Evolutionary conservation across 176 grass and related monocot genomes (phyloP).

Genomic region (Carex cristatella): DNA sequence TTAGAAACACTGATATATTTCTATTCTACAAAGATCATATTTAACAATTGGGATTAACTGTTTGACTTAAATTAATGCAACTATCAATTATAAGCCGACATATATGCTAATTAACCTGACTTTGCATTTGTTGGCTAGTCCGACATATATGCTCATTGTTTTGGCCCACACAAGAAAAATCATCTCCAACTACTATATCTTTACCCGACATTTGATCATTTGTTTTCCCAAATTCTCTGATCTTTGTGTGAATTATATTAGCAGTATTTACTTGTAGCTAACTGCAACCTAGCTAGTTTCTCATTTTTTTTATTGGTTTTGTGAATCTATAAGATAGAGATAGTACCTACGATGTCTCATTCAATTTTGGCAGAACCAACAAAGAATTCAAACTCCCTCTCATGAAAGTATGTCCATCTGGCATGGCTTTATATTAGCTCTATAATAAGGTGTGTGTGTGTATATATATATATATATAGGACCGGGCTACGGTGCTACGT

Average conservation of each 20-base stretch:
- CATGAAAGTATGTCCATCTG: background rate
- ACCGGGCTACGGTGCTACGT: too few species aligned
- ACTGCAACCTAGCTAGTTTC: too few species aligned
- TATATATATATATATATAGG: background rate
- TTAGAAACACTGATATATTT: too few species aligned
- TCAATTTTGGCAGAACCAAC: background rate
- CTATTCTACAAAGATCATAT: too few species aligned
- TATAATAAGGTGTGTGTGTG: background rate
- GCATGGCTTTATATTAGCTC: background rate
- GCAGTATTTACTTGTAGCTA: background rate
- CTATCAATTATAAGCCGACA: background rate
- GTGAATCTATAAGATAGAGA: background rate
- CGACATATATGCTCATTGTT: slow-evolving; percentile 1
- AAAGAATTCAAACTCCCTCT: slow-evolving; percentile 10
- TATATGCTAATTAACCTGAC: background rate
- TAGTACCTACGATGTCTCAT: background rate
- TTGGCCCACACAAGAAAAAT: slow-evolving; percentile 7
- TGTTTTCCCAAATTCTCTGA: background rate
- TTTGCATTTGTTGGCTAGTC: background rate
- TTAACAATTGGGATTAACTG: too few species aligned
- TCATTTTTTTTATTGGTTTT: background rate
- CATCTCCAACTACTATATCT: background rate
- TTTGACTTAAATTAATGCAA: background rate
- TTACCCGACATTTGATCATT: background rate
- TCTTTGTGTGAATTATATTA: background rate